These are phyloP conservation scores for Podospora pseudopauciseta DNA, from an alignment of 495 filamentous ascomycete genomes.

Conservation along the genomic window DNA sequence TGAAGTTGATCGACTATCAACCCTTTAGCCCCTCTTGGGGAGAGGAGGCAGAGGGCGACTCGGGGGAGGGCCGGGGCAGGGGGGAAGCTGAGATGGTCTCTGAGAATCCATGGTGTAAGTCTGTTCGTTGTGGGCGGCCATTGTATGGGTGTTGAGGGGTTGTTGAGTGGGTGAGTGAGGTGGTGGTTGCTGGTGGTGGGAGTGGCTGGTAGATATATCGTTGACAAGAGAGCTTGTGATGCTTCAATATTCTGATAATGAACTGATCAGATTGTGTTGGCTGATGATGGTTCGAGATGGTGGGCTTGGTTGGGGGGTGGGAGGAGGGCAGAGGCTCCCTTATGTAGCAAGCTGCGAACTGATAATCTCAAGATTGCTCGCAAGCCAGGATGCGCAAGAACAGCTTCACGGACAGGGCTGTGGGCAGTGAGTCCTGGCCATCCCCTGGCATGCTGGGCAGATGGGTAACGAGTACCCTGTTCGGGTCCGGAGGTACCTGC, in stretches of 20 bases:
- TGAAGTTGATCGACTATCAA: neutral
- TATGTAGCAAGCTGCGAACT: conserved; percentile 41
- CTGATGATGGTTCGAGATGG: conserved; percentile 29
- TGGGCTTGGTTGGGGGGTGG: conserved; percentile 15
- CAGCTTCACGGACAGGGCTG: conserved; percentile 36
- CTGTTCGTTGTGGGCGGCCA: conserved; percentile 14
- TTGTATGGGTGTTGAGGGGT: conserved; percentile 21
- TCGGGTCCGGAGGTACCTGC: conserved; percentile 18
- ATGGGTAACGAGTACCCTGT: conserved; percentile 24
- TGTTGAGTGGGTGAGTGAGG: conserved; percentile 17
- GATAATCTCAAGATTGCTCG: conserved; percentile 34
- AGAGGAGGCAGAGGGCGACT: conserved; percentile 79
- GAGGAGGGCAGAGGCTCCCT: conserved; percentile 39
- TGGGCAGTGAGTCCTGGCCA: conserved; percentile 15
- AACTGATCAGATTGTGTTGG: conserved; percentile 25
- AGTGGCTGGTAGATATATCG: conserved; percentile 1
- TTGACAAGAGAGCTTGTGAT: conserved; percentile 14
- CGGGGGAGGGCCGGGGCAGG: conserved; percentile 80
- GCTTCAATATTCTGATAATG: conserved; percentile 21
- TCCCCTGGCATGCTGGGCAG: conserved; percentile 22
- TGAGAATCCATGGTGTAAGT: conserved; percentile 60
- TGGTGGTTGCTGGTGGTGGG: conserved; percentile 7
- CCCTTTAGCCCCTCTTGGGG: conserved; percentile 59
- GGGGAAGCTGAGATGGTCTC: conserved; percentile 69
- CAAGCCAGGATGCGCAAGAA: conserved; percentile 20